Percentiles rank a stretch among this genome's conserved stretches.
These are phyloP conservation scores for Mortierella sp. DNA, from an alignment of 371 early-diverging fungal genomes.

Conservation along the genomic window DNA sequence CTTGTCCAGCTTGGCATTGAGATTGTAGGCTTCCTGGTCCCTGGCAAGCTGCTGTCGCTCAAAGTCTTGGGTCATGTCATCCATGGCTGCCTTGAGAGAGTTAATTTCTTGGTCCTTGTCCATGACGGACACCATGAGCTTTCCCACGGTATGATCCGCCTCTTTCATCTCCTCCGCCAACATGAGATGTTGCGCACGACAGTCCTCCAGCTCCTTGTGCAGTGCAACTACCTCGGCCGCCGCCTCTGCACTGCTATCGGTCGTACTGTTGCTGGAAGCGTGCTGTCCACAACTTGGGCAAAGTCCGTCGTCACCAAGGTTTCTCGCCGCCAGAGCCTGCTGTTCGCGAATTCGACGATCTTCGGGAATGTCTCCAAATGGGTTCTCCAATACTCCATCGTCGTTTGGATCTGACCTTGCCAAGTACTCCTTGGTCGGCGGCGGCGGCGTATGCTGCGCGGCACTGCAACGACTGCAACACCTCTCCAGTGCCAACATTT, in stretches of 20 bases:
- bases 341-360: too few relatives aligned
- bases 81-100: neutral
- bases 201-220: slow-evolving; percentile 5
- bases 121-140: neutral
- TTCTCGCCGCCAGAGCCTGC: too few relatives aligned
- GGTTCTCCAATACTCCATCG: neutral
- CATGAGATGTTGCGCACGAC: slow-evolving; percentile 1
- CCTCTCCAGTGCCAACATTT: slow-evolving; percentile 5
- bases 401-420: too few relatives aligned
- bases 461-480: slow-evolving; percentile 2
- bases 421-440: neutral
- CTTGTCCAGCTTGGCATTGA: slow-evolving; percentile 1
- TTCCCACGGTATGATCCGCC: neutral
- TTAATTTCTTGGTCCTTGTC: slow-evolving; percentile 4
- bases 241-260: neutral
- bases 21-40: neutral
- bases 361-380: neutral
- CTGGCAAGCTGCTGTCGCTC: neutral
- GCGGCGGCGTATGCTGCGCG: neutral
- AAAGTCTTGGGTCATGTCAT: neutral
- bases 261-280: neutral
- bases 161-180: neutral
- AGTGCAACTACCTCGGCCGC: neutral
- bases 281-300: neutral
- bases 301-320: too few relatives aligned